A percentile compares a stretch with the other conserved stretches of the same genome.
phyloP scores from a whole-genome alignment of 805 yeast species.

The Hermanozyma aechmeae region DNA sequence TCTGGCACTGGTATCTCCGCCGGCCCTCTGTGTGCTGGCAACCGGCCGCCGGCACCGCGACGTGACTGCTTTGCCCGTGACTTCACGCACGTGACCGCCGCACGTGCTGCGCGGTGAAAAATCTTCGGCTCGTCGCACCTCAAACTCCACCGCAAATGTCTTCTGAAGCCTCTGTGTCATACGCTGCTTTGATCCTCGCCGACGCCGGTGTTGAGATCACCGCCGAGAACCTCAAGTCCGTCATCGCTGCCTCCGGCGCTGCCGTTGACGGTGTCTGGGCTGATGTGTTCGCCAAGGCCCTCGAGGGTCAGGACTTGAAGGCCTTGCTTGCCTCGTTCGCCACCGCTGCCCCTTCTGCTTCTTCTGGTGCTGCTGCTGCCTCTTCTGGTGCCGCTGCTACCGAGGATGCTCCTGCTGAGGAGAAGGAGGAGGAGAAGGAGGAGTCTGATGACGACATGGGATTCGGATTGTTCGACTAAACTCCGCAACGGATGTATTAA shows the following conservation, averaged over 20 bases:
- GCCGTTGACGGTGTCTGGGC: slow-evolving; percentile 78
- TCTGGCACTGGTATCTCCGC: no score
- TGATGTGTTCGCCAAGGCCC: slow-evolving; percentile 81
- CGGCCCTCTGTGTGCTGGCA: no score
- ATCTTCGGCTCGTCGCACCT: no score
- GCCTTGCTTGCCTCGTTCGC: slow-evolving; percentile 56
- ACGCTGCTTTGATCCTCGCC: slow-evolving; percentile 97
- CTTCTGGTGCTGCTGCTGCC: slow-evolving; percentile 23
- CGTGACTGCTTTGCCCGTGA: no score
- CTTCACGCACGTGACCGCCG: no score
- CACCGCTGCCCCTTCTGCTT: slow-evolving; percentile 35
- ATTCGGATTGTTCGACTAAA: slow-evolving; percentile 22
- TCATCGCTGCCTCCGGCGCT: slow-evolving; percentile 78
- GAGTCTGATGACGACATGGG: slow-evolving; percentile 20
- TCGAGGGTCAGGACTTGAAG: slow-evolving; percentile 76
- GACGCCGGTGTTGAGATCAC: slow-evolving; percentile 95
- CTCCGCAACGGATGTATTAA: no score
- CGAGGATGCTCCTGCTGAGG: slow-evolving; percentile 34
- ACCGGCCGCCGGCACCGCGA: no score
- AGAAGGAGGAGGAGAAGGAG: slow-evolving; percentile 13
- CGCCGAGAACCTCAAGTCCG: slow-evolving; percentile 69
- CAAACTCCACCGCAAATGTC: no score
- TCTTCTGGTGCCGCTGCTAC: slow-evolving; percentile 32
- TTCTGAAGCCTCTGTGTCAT: slow-evolving; percentile 85
- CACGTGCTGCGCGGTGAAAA: no score